Conservation (phyloP, 2,329 filamentous ascomycete species). For the Phyllosticta ampelicida region DNA sequence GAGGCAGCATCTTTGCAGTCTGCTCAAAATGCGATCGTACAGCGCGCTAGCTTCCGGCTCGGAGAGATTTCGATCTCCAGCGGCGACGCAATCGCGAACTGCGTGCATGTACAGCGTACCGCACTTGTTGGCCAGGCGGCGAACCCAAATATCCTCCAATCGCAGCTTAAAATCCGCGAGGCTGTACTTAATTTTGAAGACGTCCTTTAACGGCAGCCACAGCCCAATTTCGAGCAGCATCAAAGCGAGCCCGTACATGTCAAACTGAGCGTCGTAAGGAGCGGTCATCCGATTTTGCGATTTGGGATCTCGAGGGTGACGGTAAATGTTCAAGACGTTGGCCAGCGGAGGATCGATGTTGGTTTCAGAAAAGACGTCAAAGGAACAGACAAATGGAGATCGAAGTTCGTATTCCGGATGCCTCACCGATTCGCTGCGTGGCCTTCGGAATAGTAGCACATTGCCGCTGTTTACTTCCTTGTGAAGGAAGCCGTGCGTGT, state of each 20-base stretch:
- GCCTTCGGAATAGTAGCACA: slow-evolving; percentile 51
- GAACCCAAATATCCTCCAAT: slow-evolving; percentile 53
- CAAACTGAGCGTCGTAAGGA: slow-evolving; percentile 29
- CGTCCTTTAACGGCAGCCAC: slow-evolving; percentile 55
- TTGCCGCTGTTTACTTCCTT: slow-evolving; percentile 58
- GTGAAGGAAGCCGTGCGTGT: slow-evolving; percentile 57
- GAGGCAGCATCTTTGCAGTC: slow-evolving; percentile 29
- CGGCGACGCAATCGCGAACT: slow-evolving; percentile 59
- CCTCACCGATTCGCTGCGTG: slow-evolving; percentile 33
- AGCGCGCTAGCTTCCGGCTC: slow-evolving; percentile 20
- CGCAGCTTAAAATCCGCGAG: slow-evolving; percentile 51
- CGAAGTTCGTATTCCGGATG: slow-evolving; percentile 42
- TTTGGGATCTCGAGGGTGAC: slow-evolving; percentile 50
- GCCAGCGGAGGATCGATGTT: slow-evolving; percentile 14
- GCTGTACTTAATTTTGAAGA: slow-evolving; percentile 50
- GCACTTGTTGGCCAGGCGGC: slow-evolving; percentile 55
- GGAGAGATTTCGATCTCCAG: slow-evolving; percentile 43
- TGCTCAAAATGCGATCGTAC: slow-evolving; percentile 36
- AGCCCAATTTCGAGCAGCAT: slow-evolving; percentile 64
- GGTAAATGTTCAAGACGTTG: slow-evolving; percentile 47
- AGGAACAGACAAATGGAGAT: slow-evolving; percentile 59
- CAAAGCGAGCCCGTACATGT: slow-evolving; percentile 64
- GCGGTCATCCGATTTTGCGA: slow-evolving; percentile 33
- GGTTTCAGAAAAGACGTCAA: slow-evolving; percentile 56
- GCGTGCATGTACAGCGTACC: slow-evolving; percentile 67